Base-by-base conservation (phyloP, 2,329 filamentous ascomycete genomes). In the Parastagonospora nodorum region DNA sequence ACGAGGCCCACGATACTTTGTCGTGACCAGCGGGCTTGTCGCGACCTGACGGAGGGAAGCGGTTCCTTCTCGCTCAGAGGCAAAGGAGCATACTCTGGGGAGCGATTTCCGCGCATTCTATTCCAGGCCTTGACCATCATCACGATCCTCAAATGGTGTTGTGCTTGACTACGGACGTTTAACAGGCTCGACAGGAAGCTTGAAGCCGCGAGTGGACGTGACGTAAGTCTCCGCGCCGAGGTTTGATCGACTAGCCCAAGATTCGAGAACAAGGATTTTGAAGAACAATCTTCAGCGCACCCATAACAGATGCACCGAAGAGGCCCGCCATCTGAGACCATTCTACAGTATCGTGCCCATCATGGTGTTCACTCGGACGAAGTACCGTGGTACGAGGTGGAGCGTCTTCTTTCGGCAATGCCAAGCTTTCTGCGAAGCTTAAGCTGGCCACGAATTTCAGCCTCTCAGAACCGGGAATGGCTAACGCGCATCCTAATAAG, bases 21-120 rank as follows among this genome's bases (percentile, higher is more conserved):
- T 36, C 40, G 42, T 4, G 56, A 53, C 8, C 44, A 44, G 41
- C 55, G 44, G 11, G 55, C 37, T 35, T 45, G 53, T 19, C 61
- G 58, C 16, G 55, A 42, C 41, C 63, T 67, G 16, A 50, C 48
- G 2, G 66, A 57, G 8, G 57, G 51, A 2, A 48, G 40, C 2
- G 57, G 42, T 47, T 67, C 66, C 40, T 71, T 65, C 37, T 73
- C 69, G 49, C 48, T 60, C 49, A 68, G 32, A n/a, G 71, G 69
- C 16, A 74, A 58, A 12, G 57, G 56, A 8, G 55, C 45, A 40
- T 74, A 74, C 1, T 55, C 51, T 47, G 61, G 64, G 9, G 58
- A 39, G 42, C 60, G 64, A 10, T 31, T 43, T 24, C 60, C 64
- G 40, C 63, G 63, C 50, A 68, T 51, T 42, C 68, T 62, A 39